Conservation (phyloP, 1,284 basidiomycete genomes). For the Fomes fomentarius region DNA sequence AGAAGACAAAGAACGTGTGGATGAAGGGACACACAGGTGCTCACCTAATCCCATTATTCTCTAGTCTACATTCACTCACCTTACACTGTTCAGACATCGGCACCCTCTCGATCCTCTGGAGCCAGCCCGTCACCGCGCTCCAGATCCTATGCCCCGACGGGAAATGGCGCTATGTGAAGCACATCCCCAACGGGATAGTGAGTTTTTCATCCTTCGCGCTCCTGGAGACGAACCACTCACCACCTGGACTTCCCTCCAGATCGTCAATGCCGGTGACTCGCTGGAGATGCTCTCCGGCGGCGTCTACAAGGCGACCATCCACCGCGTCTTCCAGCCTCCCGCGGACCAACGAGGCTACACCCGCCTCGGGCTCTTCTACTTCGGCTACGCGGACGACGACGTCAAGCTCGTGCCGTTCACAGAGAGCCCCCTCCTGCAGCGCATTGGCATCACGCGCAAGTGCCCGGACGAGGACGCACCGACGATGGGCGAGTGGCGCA, state of each 20-base stretch:
- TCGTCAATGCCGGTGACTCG: slow-evolving; percentile 63
- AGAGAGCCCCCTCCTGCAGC: slow-evolving; percentile 44
- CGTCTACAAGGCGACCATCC: slow-evolving; percentile 41
- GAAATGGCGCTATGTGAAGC: slow-evolving; percentile 61
- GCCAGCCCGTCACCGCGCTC: slow-evolving; percentile 59
- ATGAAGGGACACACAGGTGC: slow-evolving; percentile 62
- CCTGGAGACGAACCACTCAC: background rate
- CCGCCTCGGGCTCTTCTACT: slow-evolving; percentile 58
- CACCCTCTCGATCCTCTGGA: slow-evolving; percentile 57
- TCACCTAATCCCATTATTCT: background rate
- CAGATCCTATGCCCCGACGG: slow-evolving; percentile 58
- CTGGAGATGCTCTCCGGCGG: slow-evolving; percentile 60
- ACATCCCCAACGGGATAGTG: slow-evolving; percentile 62
- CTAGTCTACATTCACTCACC: background rate
- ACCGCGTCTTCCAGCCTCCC: slow-evolving; percentile 49
- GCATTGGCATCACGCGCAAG: slow-evolving; percentile 34
- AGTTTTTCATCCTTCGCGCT: no score
- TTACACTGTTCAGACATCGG: slow-evolving; percentile 47
- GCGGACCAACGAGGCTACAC: slow-evolving; percentile 49
- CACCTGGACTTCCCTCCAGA: slow-evolving; percentile 32
- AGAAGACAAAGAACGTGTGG: slow-evolving; percentile 58
- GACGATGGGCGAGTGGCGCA: slow-evolving; percentile 42
- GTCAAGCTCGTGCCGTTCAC: slow-evolving; percentile 41
- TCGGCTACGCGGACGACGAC: slow-evolving; percentile 33
- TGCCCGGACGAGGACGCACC: slow-evolving; percentile 38